Conservation (phyloP, 768 basidiomycete genomes). For the Termitomyces sp. region DNA sequence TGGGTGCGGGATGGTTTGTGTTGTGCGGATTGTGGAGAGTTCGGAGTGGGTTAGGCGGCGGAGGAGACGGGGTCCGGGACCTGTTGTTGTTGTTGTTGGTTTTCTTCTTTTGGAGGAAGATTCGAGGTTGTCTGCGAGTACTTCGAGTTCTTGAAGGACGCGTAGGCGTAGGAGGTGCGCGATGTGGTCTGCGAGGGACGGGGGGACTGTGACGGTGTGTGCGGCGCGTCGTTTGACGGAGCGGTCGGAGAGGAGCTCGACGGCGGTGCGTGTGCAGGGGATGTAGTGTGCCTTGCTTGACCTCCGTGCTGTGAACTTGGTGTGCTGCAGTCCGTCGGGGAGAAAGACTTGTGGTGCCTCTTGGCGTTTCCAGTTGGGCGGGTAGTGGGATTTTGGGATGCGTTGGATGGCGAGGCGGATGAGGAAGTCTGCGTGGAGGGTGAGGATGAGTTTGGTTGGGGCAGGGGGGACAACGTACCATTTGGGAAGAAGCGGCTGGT, state of each 20-base stretch:
- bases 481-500: conserved; percentile 54
- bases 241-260: conserved; percentile 37
- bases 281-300: conserved; percentile 51
- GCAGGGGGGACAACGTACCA: conserved; percentile 36
- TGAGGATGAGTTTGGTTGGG: not conserved
- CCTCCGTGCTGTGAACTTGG: conserved; percentile 50
- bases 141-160: conserved; percentile 71
- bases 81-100: too few relatives aligned
- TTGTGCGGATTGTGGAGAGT: conserved; percentile 46
- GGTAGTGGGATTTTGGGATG: conserved; percentile 27
- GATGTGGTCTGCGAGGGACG: conserved; percentile 54
- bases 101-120: conserved; percentile 9
- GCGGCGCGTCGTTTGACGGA: conserved; percentile 33
- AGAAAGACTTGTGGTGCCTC: conserved; percentile 25
- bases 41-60: conserved; percentile 66
- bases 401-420: conserved; percentile 55
- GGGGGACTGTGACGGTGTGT: conserved; percentile 32
- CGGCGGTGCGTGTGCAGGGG: conserved; percentile 55
- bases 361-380: conserved; percentile 9
- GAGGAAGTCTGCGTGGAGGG: conserved; percentile 53
- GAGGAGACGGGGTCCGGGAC: conserved; percentile 38
- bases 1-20: conserved; percentile 45
- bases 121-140: conserved; percentile 49
- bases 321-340: conserved; percentile 66
- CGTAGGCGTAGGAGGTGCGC: conserved; percentile 68